phyloP scores from a whole-genome alignment of 805 yeast species.

The Pichia ethanolica region DNA sequence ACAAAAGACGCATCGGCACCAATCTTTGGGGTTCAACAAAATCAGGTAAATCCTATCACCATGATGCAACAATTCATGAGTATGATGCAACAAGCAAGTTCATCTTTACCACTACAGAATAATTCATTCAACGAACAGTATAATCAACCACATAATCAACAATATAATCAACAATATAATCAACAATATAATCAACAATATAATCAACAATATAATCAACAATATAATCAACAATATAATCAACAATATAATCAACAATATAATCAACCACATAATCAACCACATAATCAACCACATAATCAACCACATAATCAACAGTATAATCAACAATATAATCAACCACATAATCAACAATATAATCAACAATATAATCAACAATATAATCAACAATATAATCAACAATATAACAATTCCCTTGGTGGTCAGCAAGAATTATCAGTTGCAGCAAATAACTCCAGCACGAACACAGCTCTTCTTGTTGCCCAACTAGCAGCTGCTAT shows the following conservation, averaged over 20 bases:
- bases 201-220: constrained; percentile 4
- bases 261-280: constrained; percentile 2
- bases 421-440: neutral
- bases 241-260: constrained; percentile 1
- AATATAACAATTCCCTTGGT: constrained; percentile 1
- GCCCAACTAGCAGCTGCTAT: constrained; percentile 12
- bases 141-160: neutral
- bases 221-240: constrained; percentile 2
- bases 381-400: constrained; percentile 5
- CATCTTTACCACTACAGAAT: too few species aligned
- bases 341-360: constrained; percentile 3
- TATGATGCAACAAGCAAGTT: constrained; percentile 10
- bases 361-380: constrained; percentile 1
- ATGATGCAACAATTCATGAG: constrained; percentile 14
- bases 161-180: neutral
- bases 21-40: neutral
- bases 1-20: too few species aligned
- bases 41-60: constrained; percentile 1
- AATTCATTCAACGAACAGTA: neutral
- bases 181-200: constrained; percentile 7
- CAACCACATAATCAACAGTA: neutral
- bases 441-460: neutral
- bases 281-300: constrained; percentile 4
- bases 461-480: constrained; percentile 8
- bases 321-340: constrained; percentile 2